A percentile compares a stretch with the other conserved stretches of the same genome.
Evolutionary conservation across 257 asterid species (phyloP).

Genomic region (Rubia yunnanensis): DNA sequence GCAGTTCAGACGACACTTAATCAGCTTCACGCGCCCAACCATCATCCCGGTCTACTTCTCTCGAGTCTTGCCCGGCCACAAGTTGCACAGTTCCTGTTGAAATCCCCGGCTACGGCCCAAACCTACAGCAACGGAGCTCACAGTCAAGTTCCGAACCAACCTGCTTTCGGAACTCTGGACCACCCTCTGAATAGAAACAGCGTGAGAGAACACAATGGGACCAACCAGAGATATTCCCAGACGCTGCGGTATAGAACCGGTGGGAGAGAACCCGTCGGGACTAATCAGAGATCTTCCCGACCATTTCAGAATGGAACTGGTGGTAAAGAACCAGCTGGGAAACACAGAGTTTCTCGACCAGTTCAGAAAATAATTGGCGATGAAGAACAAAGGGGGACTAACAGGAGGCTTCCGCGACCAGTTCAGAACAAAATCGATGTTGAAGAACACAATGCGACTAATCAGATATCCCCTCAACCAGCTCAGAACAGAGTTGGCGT

Average conservation of each 20-base stretch:
- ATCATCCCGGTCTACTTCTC: constrained; percentile 23
- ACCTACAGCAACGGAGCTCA: constrained; percentile 20
- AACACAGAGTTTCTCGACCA: neutral
- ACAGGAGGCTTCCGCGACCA: no score
- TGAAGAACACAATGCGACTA: no score
- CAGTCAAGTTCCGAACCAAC: constrained; percentile 14
- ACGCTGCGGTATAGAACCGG: no score
- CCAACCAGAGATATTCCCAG: no score
- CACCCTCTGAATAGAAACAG: constrained; percentile 18
- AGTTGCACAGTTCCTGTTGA: constrained; percentile 23
- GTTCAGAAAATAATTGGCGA: neutral
- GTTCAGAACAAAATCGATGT: no score
- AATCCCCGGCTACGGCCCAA: constrained; percentile 24
- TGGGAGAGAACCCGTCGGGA: neutral
- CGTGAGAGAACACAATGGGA: no score
- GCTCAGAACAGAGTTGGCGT: no score
- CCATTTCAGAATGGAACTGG: neutral
- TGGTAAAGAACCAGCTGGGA: neutral
- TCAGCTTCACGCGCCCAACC: constrained; percentile 35
- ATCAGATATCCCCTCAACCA: no score
- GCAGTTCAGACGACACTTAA: constrained; percentile 42
- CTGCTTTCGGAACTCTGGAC: constrained; percentile 10
- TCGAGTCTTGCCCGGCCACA: constrained; percentile 48
- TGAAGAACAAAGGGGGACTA: no score
- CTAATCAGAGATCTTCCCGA: neutral